Conservation (phyloP, 805 yeast genomes). For the Zygotorulaspora sp. region DNA sequence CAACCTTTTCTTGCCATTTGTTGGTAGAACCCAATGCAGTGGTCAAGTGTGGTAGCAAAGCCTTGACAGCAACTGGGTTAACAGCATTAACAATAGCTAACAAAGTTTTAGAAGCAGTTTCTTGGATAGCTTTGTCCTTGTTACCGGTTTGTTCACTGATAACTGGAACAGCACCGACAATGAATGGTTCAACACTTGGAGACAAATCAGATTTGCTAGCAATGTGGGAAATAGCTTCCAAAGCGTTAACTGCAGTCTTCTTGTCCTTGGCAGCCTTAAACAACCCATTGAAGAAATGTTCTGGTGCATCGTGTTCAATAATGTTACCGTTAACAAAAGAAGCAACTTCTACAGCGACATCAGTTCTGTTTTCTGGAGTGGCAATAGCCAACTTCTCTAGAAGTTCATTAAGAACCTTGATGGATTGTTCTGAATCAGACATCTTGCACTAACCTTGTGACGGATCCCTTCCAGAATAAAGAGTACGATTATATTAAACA, state of each 20-base stretch:
- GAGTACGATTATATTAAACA: slow-evolving; percentile 9
- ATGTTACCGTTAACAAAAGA: slow-evolving; percentile 93
- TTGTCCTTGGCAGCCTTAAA: slow-evolving; percentile 72
- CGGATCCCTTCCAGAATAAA: slow-evolving; percentile 7
- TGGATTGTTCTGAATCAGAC: slow-evolving; percentile 47
- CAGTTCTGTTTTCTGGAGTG: slow-evolving; percentile 71
- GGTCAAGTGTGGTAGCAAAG: slow-evolving; percentile 76
- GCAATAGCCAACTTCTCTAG: slow-evolving; percentile 91
- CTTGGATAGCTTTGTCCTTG: slow-evolving; percentile 73
- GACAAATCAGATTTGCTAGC: slow-evolving; percentile 73
- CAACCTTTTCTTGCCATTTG: slow-evolving; percentile 98
- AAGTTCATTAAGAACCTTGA: slow-evolving; percentile 85
- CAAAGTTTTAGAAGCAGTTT: slow-evolving; percentile 71
- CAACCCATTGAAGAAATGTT: slow-evolving; percentile 74
- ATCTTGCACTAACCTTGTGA: slow-evolving; percentile 27
- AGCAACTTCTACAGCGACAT: slow-evolving; percentile 85
- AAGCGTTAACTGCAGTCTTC: slow-evolving; percentile 77
- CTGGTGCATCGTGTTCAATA: slow-evolving; percentile 98
- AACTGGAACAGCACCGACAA: slow-evolving; percentile 69
- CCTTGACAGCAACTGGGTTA: slow-evolving; percentile 92
- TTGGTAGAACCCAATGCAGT: slow-evolving; percentile 61
- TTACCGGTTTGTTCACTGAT: slow-evolving; percentile 84
- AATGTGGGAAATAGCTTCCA: slow-evolving; percentile 79
- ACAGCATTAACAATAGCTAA: slow-evolving; percentile 71
- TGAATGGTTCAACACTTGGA: slow-evolving; percentile 94